phyloP scores from a whole-genome alignment of 257 asterid species.

The Perilla frutescens region DNA sequence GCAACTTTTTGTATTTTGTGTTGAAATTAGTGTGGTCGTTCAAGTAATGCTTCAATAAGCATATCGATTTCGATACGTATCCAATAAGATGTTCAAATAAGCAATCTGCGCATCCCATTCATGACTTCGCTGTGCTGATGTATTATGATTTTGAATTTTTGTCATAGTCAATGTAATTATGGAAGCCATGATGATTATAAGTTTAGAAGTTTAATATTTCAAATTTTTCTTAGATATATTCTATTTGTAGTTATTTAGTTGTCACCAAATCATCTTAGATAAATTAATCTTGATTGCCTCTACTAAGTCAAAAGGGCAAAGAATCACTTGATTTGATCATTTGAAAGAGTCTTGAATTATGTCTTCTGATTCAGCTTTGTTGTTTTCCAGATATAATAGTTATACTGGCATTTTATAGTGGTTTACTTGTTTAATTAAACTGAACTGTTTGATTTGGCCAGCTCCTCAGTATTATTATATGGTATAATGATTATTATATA shows the following conservation, averaged over 20 bases:
- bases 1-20: not conserved
- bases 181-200: conserved; percentile 13
- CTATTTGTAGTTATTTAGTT: not conserved
- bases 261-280: not conserved
- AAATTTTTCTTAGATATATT: not conserved
- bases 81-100: conserved; percentile 20
- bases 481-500: no score
- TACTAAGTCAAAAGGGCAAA: not conserved
- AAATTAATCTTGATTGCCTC: not conserved
- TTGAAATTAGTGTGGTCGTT: not conserved
- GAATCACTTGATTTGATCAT: not conserved
- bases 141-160: conserved; percentile 29
- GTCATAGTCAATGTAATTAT: conserved; percentile 27
- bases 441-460: not conserved
- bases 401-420: not conserved
- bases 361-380: not conserved
- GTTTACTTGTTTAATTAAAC: not conserved
- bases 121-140: conserved; percentile 8
- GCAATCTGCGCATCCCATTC: not conserved
- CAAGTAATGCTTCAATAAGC: not conserved
- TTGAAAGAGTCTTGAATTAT: not conserved
- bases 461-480: not conserved
- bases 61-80: not conserved
- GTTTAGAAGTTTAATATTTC: conserved; percentile 2
- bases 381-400: not conserved